Conservation (phyloP, 108 stramenopile species). For the Nitzschia sp. region DNA sequence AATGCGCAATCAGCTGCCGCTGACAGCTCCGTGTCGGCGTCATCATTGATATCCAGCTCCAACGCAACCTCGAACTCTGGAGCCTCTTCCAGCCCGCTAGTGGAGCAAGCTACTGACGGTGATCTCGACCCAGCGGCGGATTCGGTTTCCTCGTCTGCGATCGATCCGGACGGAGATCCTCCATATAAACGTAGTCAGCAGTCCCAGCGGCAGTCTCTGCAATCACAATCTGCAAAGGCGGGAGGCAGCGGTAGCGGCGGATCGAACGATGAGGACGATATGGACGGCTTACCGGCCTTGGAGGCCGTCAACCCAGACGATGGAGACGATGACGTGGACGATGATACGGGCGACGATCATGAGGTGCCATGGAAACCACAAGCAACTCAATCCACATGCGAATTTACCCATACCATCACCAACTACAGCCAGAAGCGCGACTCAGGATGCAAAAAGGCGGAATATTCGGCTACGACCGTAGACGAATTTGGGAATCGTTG, state of each 20-base stretch:
- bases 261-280: constrained; percentile 11
- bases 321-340: neutral
- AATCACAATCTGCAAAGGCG: neutral
- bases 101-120: too few relatives aligned
- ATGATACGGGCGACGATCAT: constrained; percentile 17
- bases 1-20: neutral
- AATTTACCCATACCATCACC: constrained; percentile 85
- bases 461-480: constrained; percentile 76
- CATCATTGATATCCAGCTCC: neutral
- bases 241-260: neutral
- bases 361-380: constrained; percentile 74
- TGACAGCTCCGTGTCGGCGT: constrained; percentile 3
- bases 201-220: neutral
- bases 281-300: neutral
- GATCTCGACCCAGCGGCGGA: neutral
- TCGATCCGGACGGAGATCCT: constrained; percentile 19
- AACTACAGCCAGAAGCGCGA: constrained; percentile 85
- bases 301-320: constrained; percentile 2
- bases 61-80: neutral
- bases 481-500: constrained; percentile 88
- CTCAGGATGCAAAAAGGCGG: constrained; percentile 91
- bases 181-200: constrained; percentile 22
- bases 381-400: constrained; percentile 76
- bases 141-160: neutral
- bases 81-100: neutral